Evolutionary conservation across 768 basidiomycete species (phyloP).

Genomic region (Rhizopogon roseolus): DNA sequence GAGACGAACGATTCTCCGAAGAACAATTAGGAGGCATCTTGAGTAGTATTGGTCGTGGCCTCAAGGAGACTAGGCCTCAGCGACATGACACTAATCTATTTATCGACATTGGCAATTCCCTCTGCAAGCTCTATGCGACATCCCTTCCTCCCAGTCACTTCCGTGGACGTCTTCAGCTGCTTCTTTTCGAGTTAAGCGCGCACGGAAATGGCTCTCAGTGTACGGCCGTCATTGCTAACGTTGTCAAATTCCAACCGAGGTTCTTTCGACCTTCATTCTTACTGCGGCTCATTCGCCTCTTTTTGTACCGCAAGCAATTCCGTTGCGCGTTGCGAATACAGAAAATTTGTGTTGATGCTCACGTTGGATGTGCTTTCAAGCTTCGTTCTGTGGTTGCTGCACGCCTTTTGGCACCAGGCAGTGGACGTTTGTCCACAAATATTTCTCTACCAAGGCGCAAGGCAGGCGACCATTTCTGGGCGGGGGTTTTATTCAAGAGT

Average conservation of each 20-base stretch:
- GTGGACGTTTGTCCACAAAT: background rate
- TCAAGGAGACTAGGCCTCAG: constrained; percentile 30
- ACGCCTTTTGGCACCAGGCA: background rate
- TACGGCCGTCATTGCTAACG: constrained; percentile 34
- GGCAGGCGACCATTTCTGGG: background rate
- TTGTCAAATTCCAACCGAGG: constrained; percentile 27
- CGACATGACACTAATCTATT: constrained; percentile 26
- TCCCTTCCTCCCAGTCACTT: constrained; percentile 34
- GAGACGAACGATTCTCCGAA: constrained; percentile 22
- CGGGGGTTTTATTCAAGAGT: background rate
- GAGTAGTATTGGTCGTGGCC: constrained; percentile 30
- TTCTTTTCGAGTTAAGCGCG: constrained; percentile 35
- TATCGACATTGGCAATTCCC: constrained; percentile 27
- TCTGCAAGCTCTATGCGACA: constrained; percentile 32
- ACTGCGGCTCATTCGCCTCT: constrained; percentile 28
- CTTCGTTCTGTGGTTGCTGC: background rate
- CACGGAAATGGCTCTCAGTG: constrained; percentile 32
- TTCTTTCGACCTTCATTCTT: constrained; percentile 39
- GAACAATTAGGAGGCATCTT: constrained; percentile 33
- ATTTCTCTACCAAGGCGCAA: background rate
- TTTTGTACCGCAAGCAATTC: constrained; percentile 39
- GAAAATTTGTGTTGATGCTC: background rate
- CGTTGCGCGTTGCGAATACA: constrained; percentile 9
- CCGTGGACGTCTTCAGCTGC: constrained; percentile 38
- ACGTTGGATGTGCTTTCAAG: background rate